Evolutionary conservation across 352 stramenopile species (phyloP).

Genomic region (Globisporangium abappressorium): DNA sequence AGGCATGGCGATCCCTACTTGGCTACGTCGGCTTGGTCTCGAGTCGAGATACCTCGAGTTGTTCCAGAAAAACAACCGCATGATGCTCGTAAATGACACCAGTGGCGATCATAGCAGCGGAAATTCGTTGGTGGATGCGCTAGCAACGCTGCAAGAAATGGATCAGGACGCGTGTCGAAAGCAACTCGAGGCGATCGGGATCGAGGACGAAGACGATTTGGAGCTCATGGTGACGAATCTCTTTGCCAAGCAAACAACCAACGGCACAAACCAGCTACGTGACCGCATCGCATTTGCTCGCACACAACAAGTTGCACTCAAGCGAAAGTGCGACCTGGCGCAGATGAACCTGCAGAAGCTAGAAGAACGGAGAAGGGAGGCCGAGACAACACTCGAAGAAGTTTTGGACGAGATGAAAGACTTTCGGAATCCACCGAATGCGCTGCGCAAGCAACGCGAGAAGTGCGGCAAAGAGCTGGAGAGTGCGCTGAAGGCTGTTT

Average conservation of each 20-base stretch:
- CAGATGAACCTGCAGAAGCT: slow-evolving; percentile 33
- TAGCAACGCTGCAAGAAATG: slow-evolving; percentile 20
- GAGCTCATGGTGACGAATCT: slow-evolving; percentile 58
- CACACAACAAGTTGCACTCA: slow-evolving; percentile 11
- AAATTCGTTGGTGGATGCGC: slow-evolving; percentile 14
- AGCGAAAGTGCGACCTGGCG: slow-evolving; percentile 34
- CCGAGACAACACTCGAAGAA: slow-evolving; percentile 31
- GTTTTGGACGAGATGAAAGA: slow-evolving; percentile 46
- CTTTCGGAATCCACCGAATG: slow-evolving; percentile 63
- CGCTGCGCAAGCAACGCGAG: slow-evolving; percentile 36
- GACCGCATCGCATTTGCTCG: slow-evolving; percentile 9
- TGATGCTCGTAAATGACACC: slow-evolving; percentile 7
- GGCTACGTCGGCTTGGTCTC: slow-evolving; percentile 60
- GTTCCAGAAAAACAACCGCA: slow-evolving; percentile 37
- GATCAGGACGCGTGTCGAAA: slow-evolving; percentile 17
- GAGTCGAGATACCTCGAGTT: slow-evolving; percentile 39
- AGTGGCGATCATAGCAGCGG: too few relatives aligned
- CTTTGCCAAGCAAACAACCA: slow-evolving; percentile 38
- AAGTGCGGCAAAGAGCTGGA: slow-evolving; percentile 33
- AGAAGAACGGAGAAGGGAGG: slow-evolving; percentile 16
- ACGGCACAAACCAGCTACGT: slow-evolving; percentile 27
- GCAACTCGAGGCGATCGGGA: slow-evolving; percentile 31
- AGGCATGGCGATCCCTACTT: slow-evolving; percentile 47
- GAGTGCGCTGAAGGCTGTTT: slow-evolving; percentile 18
- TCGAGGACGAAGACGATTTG: slow-evolving; percentile 39